A percentile compares a stretch with the other conserved stretches of the same genome.
Conservation (phyloP, 2,329 filamentous ascomycete species). For the Xylariales sp. region DNA sequence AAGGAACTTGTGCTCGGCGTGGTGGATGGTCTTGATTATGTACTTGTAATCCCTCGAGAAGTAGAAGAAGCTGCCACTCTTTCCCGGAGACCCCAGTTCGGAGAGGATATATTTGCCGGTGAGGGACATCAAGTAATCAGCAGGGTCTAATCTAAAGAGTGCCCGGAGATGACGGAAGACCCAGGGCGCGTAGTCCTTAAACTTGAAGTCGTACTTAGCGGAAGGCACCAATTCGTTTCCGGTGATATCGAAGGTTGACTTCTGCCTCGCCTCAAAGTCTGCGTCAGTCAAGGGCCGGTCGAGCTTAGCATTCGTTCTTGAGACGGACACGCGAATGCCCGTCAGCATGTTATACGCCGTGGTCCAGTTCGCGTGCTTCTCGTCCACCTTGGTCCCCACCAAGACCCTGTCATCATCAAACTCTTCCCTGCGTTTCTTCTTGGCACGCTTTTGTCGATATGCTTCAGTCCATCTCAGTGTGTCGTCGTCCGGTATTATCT, state of each 20-base stretch:
- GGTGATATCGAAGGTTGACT: slow-evolving; percentile 98
- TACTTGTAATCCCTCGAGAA: slow-evolving; percentile 99
- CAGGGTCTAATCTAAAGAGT: slow-evolving; percentile 87
- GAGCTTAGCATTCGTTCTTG: slow-evolving; percentile 92
- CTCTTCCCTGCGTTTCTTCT: slow-evolving; percentile 77
- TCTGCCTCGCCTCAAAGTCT: slow-evolving; percentile 91
- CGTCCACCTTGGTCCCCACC: slow-evolving; percentile 95
- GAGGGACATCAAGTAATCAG: slow-evolving; percentile 96
- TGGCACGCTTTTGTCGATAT: slow-evolving; percentile 85
- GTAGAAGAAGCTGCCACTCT: slow-evolving; percentile 99
- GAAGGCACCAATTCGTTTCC: slow-evolving; percentile 96
- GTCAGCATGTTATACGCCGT: slow-evolving; percentile 99
- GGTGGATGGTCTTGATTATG: slow-evolving; percentile 99
- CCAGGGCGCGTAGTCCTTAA: slow-evolving; percentile 99
- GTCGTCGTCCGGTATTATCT: slow-evolving; percentile 82
- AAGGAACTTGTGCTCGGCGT: slow-evolving; percentile 85
- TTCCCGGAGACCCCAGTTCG: slow-evolving; percentile 92
- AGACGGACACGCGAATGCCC: slow-evolving; percentile 94
- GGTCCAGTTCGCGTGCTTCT: slow-evolving; percentile 94
- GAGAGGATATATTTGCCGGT: slow-evolving; percentile 99
- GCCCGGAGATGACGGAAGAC: slow-evolving; percentile 89
- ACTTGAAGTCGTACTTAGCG: slow-evolving; percentile 99
- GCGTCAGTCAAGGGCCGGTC: slow-evolving; percentile 84
- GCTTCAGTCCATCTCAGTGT: slow-evolving; percentile 89
- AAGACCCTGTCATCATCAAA: slow-evolving; percentile 93